Evolutionary conservation across 2,329 filamentous ascomycete genomes (phyloP).

Genomic region (Neonectria neomacrospora): DNA sequence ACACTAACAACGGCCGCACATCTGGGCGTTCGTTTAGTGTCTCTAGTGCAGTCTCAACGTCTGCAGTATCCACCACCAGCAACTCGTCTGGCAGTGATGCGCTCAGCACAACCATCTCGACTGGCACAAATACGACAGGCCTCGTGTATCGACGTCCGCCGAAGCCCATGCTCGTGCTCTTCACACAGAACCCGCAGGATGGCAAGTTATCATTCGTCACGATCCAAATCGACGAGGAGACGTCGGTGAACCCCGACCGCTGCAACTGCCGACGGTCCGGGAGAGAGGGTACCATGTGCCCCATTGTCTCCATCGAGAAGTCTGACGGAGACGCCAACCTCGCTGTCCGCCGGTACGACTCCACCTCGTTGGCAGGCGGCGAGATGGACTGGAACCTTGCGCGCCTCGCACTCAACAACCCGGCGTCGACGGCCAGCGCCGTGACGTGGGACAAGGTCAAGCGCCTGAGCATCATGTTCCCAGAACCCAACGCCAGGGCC

Average conservation of each 20-base stretch:
- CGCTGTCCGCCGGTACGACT: slow-evolving; percentile 45
- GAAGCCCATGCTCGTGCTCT: slow-evolving; percentile 51
- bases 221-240: slow-evolving; percentile 48
- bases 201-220: slow-evolving; percentile 45
- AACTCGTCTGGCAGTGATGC: slow-evolving; percentile 42
- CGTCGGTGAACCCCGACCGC: slow-evolving; percentile 48
- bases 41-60: slow-evolving; percentile 30
- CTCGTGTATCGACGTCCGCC: slow-evolving; percentile 46
- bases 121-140: slow-evolving; percentile 43
- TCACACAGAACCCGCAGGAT: slow-evolving; percentile 41
- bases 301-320: slow-evolving; percentile 44
- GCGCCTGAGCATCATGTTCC: slow-evolving; percentile 48
- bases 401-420: slow-evolving; percentile 44
- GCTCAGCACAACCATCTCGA: slow-evolving; percentile 41
- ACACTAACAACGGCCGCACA: slow-evolving; percentile 17
- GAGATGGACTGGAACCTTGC: slow-evolving; percentile 48
- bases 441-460: slow-evolving; percentile 41
- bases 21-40: slow-evolving; percentile 38
- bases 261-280: slow-evolving; percentile 49
- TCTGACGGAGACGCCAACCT: slow-evolving; percentile 41
- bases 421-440: slow-evolving; percentile 33
- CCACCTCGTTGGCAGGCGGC: slow-evolving; percentile 11
- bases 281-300: slow-evolving; percentile 39
- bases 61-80: slow-evolving; percentile 35
- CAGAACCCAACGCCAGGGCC: slow-evolving; percentile 33